Base-by-base conservation (phyloP, 1,139 yeast species). In the Yamadazyma triangularis region DNA sequence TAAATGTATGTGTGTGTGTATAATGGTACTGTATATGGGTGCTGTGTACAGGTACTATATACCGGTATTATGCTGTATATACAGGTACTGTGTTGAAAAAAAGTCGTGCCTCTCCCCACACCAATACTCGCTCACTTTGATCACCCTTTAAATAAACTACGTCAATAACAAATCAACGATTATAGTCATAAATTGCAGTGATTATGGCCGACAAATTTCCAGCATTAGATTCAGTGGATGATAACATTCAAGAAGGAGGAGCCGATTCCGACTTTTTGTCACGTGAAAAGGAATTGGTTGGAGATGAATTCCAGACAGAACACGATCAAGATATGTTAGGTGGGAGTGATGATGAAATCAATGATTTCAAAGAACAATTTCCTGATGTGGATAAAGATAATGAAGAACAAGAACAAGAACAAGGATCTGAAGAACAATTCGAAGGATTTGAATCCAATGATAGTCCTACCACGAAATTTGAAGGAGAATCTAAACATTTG, bases 191-290 rank as follows among this genome's bases (percentile, higher is more conserved):
- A n/a, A n/a, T n/a, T n/a, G n/a, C n/a, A n/a, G n/a, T n/a, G n/a
- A n/a, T n/a, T 37, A 85, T 85, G 95, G 81, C 91, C 46, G 89
- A 85, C 48, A 84, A 84, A 57, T 89, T 82, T 58, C 96, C 96
- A 27, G 86, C 86, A 38, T 71, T 88, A 47, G 89, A 82, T 36
- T 70, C 72, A 30, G 56, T 66, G 35, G 65, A 56, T 35, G 61
- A 56, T 30, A 62, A 55, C 30, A 47, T 56, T 23, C 60, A 67
- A 15, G n/a, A n/a, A n/a, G n/a, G n/a, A n/a, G 56, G 56, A 18
- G 60, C 50, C 15, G 60, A 47, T 15, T 58, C 45, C 15, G 59
- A 51, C 21, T 85, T 89, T 52, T 65, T 87, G 40, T 70, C 87
- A 27, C 78, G 97, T 51, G 97, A 89, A 60, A 77, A 79, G 56